phyloP scores from a whole-genome alignment of 2,329 filamentous ascomycete genomes.

The Zymoseptoria tritici region DNA sequence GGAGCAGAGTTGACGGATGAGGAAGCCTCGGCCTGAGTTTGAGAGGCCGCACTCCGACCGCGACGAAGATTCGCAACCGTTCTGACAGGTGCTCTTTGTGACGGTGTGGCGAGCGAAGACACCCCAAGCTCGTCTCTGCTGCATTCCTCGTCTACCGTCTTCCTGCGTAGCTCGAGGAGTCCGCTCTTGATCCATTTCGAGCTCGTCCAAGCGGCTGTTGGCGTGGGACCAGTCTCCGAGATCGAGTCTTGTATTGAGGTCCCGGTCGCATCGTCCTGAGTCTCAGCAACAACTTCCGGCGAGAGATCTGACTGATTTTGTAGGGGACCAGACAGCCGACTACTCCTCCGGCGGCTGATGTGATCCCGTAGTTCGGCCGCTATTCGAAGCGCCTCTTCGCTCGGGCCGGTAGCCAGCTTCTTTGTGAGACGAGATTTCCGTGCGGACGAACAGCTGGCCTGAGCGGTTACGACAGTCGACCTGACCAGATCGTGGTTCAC shows the following conservation, averaged over 20 bases:
- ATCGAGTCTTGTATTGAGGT: constrained; percentile 1
- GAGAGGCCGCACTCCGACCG: constrained; percentile 1
- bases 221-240: constrained; percentile 15
- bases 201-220: constrained; percentile 21
- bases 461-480: background rate
- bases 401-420: constrained; percentile 11
- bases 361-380: constrained; percentile 13
- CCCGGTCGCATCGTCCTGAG: constrained; percentile 2
- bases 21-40: background rate
- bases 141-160: constrained; percentile 18
- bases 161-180: constrained; percentile 10
- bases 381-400: constrained; percentile 13
- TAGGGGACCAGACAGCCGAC: background rate
- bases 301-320: background rate
- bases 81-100: constrained; percentile 6
- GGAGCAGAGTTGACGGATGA: background rate
- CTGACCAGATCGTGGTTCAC: background rate
- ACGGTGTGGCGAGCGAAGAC: constrained; percentile 14
- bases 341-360: background rate
- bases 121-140: constrained; percentile 17
- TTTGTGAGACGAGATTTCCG: constrained; percentile 6
- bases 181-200: constrained; percentile 16
- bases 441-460: constrained; percentile 13
- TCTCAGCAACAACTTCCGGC: constrained; percentile 7
- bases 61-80: background rate